Conservation (phyloP, 345 rosid genomes). For the Gossypium arboreum region DNA sequence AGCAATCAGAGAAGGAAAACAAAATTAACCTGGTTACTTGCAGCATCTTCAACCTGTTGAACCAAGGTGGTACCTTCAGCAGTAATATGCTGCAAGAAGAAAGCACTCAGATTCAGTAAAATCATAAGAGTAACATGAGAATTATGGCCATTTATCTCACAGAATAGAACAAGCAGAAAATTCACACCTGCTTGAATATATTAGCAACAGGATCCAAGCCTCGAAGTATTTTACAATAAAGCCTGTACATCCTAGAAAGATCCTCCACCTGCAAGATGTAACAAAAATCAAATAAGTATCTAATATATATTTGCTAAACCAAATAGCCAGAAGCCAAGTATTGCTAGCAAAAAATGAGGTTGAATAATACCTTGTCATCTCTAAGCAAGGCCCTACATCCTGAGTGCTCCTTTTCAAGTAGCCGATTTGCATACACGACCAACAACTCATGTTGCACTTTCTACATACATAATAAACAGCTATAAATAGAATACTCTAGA, state of each 20-base stretch:
- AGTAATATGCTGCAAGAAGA: conserved; percentile 66
- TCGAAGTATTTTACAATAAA: conserved; percentile 58
- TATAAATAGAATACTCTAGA: neutral
- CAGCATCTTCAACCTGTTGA: conserved; percentile 97
- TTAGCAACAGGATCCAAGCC: conserved; percentile 87
- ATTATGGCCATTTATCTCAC: neutral
- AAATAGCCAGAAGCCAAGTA: neutral
- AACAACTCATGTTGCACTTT: conserved; percentile 86
- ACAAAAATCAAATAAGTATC: neutral
- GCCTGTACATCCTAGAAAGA: conserved; percentile 95
- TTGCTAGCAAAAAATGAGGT: neutral
- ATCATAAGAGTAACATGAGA: neutral
- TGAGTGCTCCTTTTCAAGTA: conserved; percentile 86
- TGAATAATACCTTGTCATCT: conserved; percentile 70
- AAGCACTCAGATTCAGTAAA: conserved; percentile 2
- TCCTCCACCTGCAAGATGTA: conserved; percentile 60
- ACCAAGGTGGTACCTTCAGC: conserved; percentile 82
- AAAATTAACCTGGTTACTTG: conserved; percentile 57
- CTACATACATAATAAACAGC: conserved; percentile 37
- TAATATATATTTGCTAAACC: neutral
- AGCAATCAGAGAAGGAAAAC: neutral
- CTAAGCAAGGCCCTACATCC: conserved; percentile 86
- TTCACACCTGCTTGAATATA: conserved; percentile 79
- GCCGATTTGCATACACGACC: conserved; percentile 57
- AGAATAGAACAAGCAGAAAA: conserved; percentile 4